Percentiles rank a stretch among this genome's conserved stretches.
Evolutionary conservation across 2,329 filamentous ascomycete species (phyloP).

Genomic region (Fusarium fracticaudum): DNA sequence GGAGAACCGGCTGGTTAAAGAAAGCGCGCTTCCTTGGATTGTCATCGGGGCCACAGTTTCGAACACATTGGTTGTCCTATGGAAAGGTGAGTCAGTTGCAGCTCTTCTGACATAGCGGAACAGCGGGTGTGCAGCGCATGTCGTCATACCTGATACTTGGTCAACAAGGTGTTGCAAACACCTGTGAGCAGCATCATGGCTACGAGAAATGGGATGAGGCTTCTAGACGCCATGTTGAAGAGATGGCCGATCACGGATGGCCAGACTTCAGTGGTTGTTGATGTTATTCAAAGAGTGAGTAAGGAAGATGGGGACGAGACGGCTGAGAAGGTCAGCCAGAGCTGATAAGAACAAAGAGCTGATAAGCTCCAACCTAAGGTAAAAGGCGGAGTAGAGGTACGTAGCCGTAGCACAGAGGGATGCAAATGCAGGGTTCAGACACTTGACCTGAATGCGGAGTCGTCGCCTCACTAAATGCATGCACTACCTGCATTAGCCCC

Average conservation of each 20-base stretch:
- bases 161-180: conserved; percentile 95
- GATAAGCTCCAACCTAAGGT: conserved; percentile 24
- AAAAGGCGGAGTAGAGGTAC: conserved; percentile 15
- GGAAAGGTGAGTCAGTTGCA: neutral
- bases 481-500: neutral
- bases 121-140: conserved; percentile 4
- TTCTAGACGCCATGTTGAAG: conserved; percentile 72
- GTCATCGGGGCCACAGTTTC: conserved; percentile 77
- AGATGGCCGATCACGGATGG: neutral
- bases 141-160: conserved; percentile 85
- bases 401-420: neutral
- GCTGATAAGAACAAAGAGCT: conserved; percentile 33
- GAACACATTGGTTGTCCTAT: conserved; percentile 95
- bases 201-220: conserved; percentile 84
- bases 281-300: conserved; percentile 5
- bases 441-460: conserved; percentile 14
- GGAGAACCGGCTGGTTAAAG: conserved; percentile 95
- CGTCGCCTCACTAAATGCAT: conserved; percentile 14
- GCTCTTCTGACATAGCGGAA: neutral
- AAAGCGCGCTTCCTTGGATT: conserved; percentile 72
- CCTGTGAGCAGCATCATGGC: conserved; percentile 97
- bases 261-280: conserved; percentile 6
- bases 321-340: neutral
- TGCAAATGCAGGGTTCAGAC: conserved; percentile 12
- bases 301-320: conserved; percentile 3